Percentiles rank a stretch among this genome's conserved stretches.
Conservation (phyloP, 1,139 yeast genomes). For the Candida albicans region DNA sequence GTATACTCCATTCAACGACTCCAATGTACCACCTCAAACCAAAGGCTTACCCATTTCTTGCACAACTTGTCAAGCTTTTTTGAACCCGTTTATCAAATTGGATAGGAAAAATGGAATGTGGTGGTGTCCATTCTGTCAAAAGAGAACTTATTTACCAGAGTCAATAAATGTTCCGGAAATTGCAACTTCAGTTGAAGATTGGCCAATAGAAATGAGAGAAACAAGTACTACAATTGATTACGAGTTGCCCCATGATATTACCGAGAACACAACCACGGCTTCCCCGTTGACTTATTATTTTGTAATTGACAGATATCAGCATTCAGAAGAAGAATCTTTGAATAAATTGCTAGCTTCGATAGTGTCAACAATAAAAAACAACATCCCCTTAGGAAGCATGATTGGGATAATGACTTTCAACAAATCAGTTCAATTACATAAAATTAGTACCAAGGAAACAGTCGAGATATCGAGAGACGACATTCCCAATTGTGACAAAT, state of each 20-base stretch:
- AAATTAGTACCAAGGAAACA: conserved; percentile 4
- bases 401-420: conserved; percentile 33
- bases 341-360: conserved; percentile 17
- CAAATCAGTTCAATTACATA: conserved; percentile 28
- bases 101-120: conserved; percentile 36
- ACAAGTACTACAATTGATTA: conserved; percentile 29
- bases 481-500: neutral
- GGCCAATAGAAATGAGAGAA: conserved; percentile 30
- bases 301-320: conserved; percentile 34
- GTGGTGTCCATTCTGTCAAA: conserved; percentile 43
- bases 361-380: conserved; percentile 16
- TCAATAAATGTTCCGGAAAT: conserved; percentile 20
- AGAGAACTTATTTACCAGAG: conserved; percentile 24
- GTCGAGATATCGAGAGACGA: conserved; percentile 4
- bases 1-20: conserved; percentile 28
- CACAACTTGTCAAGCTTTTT: conserved; percentile 26
- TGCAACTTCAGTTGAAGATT: conserved; percentile 17
- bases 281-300: conserved; percentile 21
- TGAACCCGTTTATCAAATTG: conserved; percentile 32
- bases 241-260: conserved; percentile 25
- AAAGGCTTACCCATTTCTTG: conserved; percentile 22
- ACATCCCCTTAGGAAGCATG: conserved; percentile 22
- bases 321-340: conserved; percentile 25
- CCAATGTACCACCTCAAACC: conserved; percentile 3
- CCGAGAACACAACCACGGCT: conserved; percentile 8